Conservation (phyloP, 768 basidiomycete genomes). For the Phaeotremella skinneri region DNA sequence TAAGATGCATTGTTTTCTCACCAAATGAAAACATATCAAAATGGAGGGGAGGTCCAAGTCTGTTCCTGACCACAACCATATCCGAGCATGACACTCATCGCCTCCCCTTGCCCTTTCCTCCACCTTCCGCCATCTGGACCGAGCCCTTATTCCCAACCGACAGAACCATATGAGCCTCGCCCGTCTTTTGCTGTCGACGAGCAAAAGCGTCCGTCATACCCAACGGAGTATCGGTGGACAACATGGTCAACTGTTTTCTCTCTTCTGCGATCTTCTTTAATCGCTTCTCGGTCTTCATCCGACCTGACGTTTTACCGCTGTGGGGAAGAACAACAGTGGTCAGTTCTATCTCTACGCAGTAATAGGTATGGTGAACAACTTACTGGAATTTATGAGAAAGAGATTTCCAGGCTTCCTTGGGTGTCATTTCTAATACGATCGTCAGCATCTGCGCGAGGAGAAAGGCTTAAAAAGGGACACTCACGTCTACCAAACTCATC, state of each 20-base stretch:
- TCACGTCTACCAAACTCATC: slow-evolving; percentile 84
- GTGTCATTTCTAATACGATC: slow-evolving; percentile 55
- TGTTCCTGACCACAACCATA: too few species aligned
- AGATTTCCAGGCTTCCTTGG: slow-evolving; percentile 98
- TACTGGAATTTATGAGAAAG: slow-evolving; percentile 92
- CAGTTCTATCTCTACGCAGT: neutral
- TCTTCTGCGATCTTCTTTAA: slow-evolving; percentile 97
- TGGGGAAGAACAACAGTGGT: slow-evolving; percentile 2
- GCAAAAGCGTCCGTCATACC: slow-evolving; percentile 95
- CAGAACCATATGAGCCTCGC: slow-evolving; percentile 93
- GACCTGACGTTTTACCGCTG: slow-evolving; percentile 86
- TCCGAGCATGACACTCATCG: neutral
- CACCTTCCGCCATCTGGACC: slow-evolving; percentile 47
- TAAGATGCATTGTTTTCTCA: too few species aligned
- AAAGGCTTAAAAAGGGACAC: slow-evolving; percentile 14
- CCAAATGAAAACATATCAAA: too few species aligned
- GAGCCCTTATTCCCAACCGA: slow-evolving; percentile 91
- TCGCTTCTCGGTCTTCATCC: slow-evolving; percentile 95
- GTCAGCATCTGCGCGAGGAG: slow-evolving; percentile 23
- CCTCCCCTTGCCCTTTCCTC: neutral
- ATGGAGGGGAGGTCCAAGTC: too few species aligned
- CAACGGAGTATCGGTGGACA: slow-evolving; percentile 88
- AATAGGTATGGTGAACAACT: slow-evolving; percentile 18
- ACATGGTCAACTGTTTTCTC: slow-evolving; percentile 89
- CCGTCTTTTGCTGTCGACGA: slow-evolving; percentile 85